A percentile compares a stretch with the other conserved stretches of the same genome.
Conservation (phyloP, 106 monocot species). For the Platanthera guangdongensis region DNA sequence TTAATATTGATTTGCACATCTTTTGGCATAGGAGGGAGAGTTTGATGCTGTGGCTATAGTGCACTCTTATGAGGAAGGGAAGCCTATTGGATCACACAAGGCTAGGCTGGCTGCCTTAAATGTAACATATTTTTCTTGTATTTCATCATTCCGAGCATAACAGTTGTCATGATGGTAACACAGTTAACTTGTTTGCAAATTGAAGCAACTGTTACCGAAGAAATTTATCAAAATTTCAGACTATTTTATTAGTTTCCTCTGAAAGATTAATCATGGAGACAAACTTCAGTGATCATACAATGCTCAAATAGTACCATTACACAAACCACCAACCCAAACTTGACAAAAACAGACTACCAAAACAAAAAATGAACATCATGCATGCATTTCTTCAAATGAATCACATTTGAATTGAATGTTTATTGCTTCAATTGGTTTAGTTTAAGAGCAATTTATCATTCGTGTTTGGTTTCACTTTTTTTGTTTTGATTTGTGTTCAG, state of each 20-base stretch:
- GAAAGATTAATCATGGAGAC: neutral
- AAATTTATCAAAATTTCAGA: neutral
- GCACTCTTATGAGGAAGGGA: slow-evolving; percentile 74
- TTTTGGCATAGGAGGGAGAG: slow-evolving; percentile 58
- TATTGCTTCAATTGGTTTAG: too few relatives aligned
- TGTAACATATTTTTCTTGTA: slow-evolving; percentile 27
- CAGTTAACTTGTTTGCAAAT: neutral
- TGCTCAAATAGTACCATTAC: neutral
- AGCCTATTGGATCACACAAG: slow-evolving; percentile 65
- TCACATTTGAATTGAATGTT: too few relatives aligned
- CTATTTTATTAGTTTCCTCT: neutral
- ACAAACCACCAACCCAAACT: neutral
- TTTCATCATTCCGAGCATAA: neutral
- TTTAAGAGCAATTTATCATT: too few relatives aligned
- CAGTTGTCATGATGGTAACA: neutral
- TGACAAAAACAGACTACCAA: neutral
- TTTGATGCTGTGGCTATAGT: slow-evolving; percentile 73
- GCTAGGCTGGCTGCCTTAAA: slow-evolving; percentile 72
- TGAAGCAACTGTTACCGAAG: neutral
- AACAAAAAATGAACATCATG: neutral
- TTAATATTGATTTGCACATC: neutral
- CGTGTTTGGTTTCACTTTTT: neutral
- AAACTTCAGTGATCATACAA: neutral
- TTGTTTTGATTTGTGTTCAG: neutral
- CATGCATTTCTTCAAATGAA: neutral